Conservation (phyloP, 2,329 filamentous ascomycete species). For the Aspergillus persii region DNA sequence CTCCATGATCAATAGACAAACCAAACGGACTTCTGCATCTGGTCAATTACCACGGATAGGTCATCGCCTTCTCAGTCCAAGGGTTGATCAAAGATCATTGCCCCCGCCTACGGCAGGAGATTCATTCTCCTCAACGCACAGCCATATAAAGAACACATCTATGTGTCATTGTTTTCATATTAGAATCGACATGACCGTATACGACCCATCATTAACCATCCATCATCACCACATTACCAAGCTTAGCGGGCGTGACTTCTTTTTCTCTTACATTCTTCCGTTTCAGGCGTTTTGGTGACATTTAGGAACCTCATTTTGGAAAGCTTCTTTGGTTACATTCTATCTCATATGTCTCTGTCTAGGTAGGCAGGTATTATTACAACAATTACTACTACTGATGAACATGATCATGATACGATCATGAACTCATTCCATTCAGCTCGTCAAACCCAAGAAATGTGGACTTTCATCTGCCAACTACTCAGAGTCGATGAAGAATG, state of each 20-base stretch:
- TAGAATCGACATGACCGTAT: constrained; percentile 1
- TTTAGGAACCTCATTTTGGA: background rate
- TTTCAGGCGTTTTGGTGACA: background rate
- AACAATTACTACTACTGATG: background rate
- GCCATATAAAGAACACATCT: background rate
- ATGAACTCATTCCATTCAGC: background rate
- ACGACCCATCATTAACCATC: background rate
- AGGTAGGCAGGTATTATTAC: background rate
- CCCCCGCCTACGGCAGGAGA: background rate
- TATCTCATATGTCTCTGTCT: background rate
- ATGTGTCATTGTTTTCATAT: background rate
- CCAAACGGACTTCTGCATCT: background rate
- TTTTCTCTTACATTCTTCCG: background rate
- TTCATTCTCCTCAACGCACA: background rate
- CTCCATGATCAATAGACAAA: background rate
- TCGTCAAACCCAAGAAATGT: background rate
- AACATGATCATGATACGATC: background rate
- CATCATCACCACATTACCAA: background rate
- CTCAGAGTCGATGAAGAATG: background rate
- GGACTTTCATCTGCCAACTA: background rate
- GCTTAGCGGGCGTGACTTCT: background rate
- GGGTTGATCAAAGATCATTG: background rate
- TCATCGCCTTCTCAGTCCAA: background rate
- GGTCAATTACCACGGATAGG: background rate
- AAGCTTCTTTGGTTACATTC: background rate